Evolutionary conservation across 345 rosid genomes (phyloP).

Genomic region (Gossypium australe): DNA sequence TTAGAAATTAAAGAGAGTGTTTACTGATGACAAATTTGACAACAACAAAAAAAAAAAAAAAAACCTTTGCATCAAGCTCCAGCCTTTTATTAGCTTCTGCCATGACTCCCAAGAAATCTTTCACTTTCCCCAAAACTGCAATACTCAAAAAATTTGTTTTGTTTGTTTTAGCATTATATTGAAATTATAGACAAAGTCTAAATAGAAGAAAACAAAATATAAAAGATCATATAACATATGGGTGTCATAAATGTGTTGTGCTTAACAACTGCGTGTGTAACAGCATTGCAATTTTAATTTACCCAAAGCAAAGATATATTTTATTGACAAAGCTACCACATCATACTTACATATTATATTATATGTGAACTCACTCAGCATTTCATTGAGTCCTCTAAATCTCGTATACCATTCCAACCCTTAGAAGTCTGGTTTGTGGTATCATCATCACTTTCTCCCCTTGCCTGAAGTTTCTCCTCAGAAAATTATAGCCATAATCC

Average conservation of each 20-base stretch:
- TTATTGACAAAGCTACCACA: neutral
- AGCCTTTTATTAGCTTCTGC: conserved; percentile 66
- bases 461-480: conserved; percentile 63
- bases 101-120: conserved; percentile 62
- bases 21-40: neutral
- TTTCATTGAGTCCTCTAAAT: conserved; percentile 21
- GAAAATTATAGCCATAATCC: conserved; percentile 46
- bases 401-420: conserved; percentile 84
- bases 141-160: too few relatives aligned
- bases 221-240: too few relatives aligned
- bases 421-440: conserved; percentile 53
- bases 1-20: neutral
- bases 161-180: too few relatives aligned
- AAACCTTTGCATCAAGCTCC: conserved; percentile 55
- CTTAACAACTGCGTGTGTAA: too few relatives aligned
- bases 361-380: neutral
- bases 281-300: neutral
- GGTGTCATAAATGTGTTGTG: too few relatives aligned
- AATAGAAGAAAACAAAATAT: too few relatives aligned
- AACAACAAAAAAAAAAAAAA: neutral
- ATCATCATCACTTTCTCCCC: conserved; percentile 48
- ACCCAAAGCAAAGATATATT: neutral
- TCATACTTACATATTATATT: neutral
- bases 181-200: too few relatives aligned
- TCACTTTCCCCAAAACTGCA: conserved; percentile 44